A percentile compares a stretch with the other conserved stretches of the same genome.
These are phyloP conservation scores for Cladosporium cucumerinum DNA, from an alignment of 2,329 filamentous ascomycete species.

Conservation along the genomic window DNA sequence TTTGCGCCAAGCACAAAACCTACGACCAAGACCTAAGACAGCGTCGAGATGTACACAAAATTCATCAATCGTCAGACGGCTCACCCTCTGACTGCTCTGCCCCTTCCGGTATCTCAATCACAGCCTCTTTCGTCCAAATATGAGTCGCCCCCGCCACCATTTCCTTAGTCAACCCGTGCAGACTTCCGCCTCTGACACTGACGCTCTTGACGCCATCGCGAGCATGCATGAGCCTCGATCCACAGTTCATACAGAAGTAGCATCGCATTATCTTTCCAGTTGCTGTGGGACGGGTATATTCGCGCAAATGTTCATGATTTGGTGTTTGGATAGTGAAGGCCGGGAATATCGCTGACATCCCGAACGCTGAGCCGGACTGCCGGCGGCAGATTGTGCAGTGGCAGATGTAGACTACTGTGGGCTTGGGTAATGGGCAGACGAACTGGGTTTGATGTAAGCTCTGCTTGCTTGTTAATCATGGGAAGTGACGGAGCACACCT, in stretches of 20 bases:
- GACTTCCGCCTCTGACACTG: constrained; percentile 12
- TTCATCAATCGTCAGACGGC: constrained; percentile 15
- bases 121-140: constrained; percentile 16
- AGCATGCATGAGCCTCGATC: constrained; percentile 14
- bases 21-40: background rate
- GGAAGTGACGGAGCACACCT: background rate
- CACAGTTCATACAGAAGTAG: constrained; percentile 14
- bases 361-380: constrained; percentile 19
- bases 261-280: constrained; percentile 1
- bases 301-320: background rate
- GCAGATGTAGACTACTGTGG: constrained; percentile 17
- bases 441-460: background rate
- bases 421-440: constrained; percentile 7
- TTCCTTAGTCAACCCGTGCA: background rate
- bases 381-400: constrained; percentile 19
- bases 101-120: constrained; percentile 10
- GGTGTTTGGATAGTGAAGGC: constrained; percentile 4
- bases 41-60: background rate
- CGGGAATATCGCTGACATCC: constrained; percentile 18
- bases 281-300: constrained; percentile 5
- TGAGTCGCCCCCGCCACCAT: constrained; percentile 14
- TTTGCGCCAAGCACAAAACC: background rate
- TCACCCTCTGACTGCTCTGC: background rate
- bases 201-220: constrained; percentile 5
- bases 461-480: background rate